Evolutionary conservation across 495 filamentous ascomycete genomes (phyloP).

Genomic region (Margaritispora aquatica): DNA sequence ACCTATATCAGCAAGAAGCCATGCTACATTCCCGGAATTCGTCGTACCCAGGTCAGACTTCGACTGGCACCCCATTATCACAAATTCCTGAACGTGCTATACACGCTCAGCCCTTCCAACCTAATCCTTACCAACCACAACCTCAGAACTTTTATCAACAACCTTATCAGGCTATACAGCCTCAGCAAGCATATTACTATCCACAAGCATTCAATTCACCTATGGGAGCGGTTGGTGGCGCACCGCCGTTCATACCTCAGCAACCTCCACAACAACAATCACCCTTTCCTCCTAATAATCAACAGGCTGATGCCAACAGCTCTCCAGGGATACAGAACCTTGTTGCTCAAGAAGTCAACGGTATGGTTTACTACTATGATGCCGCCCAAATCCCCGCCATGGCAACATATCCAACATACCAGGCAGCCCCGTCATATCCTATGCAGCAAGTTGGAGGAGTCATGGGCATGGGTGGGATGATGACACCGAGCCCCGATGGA

Average conservation of each 20-base stretch:
- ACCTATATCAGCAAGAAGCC: slow-evolving; percentile 46
- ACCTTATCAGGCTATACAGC: slow-evolving; percentile 41
- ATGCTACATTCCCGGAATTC: slow-evolving; percentile 57
- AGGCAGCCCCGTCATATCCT: slow-evolving; percentile 36
- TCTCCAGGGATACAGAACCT: slow-evolving; percentile 45
- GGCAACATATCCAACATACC: slow-evolving; percentile 42
- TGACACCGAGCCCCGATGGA: slow-evolving; percentile 59
- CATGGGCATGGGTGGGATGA: slow-evolving; percentile 74
- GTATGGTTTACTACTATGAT: slow-evolving; percentile 94
- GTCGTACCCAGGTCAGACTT: slow-evolving; percentile 71
- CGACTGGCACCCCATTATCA: slow-evolving; percentile 80
- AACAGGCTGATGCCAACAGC: slow-evolving; percentile 39
- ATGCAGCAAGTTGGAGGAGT: slow-evolving; percentile 42
- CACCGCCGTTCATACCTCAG: slow-evolving; percentile 52
- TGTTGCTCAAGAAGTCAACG: slow-evolving; percentile 86
- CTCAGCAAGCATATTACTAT: slow-evolving; percentile 47
- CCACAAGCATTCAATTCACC: slow-evolving; percentile 50
- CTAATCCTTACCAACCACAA: slow-evolving; percentile 47
- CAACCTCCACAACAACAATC: slow-evolving; percentile 43
- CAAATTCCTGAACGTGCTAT: slow-evolving; percentile 94
- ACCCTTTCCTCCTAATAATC: slow-evolving; percentile 28
- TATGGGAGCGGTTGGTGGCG: slow-evolving; percentile 39
- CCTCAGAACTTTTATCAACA: slow-evolving; percentile 54
- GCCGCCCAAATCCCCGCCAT: slow-evolving; percentile 59
- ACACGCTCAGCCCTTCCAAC: slow-evolving; percentile 89